Conservation (phyloP, 257 asterid species). For the Forsythia viridissima region DNA sequence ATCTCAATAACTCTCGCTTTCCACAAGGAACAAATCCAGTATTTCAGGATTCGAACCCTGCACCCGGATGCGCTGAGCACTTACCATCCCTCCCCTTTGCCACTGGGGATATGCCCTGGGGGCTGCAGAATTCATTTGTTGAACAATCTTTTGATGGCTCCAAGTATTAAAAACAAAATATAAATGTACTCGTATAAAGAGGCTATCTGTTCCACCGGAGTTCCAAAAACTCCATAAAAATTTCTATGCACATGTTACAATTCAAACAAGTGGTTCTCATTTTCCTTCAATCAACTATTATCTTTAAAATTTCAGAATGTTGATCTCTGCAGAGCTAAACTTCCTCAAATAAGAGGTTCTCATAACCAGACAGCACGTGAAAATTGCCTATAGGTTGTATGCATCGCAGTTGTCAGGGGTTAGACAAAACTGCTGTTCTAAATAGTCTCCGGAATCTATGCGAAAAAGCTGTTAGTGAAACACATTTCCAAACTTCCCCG, state of each 20-base stretch:
- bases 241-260: neutral
- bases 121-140: neutral
- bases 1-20: too few relatives aligned
- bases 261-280: neutral
- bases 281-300: conserved; percentile 6
- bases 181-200: neutral
- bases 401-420: conserved; percentile 22
- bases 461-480: conserved; percentile 13
- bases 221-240: neutral
- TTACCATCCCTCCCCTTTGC: too few relatives aligned
- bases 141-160: neutral
- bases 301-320: conserved; percentile 24
- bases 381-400: conserved; percentile 14
- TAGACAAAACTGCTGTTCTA: conserved; percentile 32
- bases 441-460: conserved; percentile 13
- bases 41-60: too few relatives aligned
- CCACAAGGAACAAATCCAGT: too few relatives aligned
- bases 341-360: conserved; percentile 18
- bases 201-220: neutral
- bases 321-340: neutral
- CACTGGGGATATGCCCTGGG: too few relatives aligned
- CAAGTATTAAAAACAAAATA: neutral
- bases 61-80: too few relatives aligned
- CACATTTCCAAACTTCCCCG: neutral
- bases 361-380: conserved; percentile 16